Base-by-base conservation (phyloP, 1,284 basidiomycete genomes). In the Apiotrichum mycotoxinovorans region DNA sequence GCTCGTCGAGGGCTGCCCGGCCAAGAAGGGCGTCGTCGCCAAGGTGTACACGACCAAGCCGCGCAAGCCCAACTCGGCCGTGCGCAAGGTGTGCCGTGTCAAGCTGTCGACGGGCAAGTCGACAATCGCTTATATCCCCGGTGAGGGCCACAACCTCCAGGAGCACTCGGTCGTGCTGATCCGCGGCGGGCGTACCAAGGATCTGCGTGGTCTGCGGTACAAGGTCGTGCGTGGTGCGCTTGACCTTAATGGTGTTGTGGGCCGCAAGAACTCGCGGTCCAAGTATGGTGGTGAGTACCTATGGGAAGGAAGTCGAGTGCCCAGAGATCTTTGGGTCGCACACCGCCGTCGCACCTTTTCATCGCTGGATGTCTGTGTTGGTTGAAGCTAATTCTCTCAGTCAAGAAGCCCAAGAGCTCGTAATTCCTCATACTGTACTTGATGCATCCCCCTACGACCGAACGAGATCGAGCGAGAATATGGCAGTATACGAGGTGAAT, bases 21-120 rank as follows among this genome's bases (percentile, higher is more conserved):
- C 96, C 78, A 85, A 85, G 67, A 96, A 95, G 75, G 93, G 89
- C 37, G 91, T 97, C 57, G 89, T 90, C 72, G 84, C 86, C 30
- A 85, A 87, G 65, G 85, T 97, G 25, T 88, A 88, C 76, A 89
- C 86, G 45, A 84, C 82, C 66, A 92, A 89, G 72, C 96, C 96
- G 25, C 97, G 94, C 81, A 99, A 99, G 75, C 96, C 96, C 64
- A 99, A 99, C 79, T 98, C 95, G 42, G 94, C 94, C 44, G 92
- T 97, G 71, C 89, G 96, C 62, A 98, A 98, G 80, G 91, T 98
- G 58, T 93, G 93, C 42, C 84, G 91, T 72, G 87, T 99, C 66
- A 95, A 95, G 80, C 81, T 98, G 50, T 84, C 87, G 34, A 95
- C 88, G 34, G 96, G 96, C 51, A 88, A 90, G 75, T 87, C 86